A percentile compares a stretch with the other conserved stretches of the same genome.
Conservation (phyloP, 2,329 filamentous ascomycete genomes). For the Zymoseptoria pseudotritici region DNA sequence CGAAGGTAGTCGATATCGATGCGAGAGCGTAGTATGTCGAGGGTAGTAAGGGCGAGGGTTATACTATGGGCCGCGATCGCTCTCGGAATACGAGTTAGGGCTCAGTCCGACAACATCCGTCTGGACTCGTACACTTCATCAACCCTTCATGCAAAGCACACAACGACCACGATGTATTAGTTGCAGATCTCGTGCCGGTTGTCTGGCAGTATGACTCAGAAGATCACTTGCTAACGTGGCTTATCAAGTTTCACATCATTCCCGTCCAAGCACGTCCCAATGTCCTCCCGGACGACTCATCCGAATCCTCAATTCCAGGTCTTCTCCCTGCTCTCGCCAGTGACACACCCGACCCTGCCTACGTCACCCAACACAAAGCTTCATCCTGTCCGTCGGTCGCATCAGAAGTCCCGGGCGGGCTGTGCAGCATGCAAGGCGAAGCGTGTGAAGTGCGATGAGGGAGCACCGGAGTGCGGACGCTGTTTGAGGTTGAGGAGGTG, state of each 20-base stretch:
- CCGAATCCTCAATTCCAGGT: neutral
- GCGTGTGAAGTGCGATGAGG: conserved; percentile 14
- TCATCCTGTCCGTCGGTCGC: conserved; percentile 3
- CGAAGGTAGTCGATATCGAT: too few species aligned
- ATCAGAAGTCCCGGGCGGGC: conserved; percentile 13
- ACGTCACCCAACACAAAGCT: neutral
- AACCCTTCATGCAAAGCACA: neutral
- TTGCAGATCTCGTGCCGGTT: neutral
- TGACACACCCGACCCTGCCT: neutral
- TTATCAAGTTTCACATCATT: neutral
- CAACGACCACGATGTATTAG: neutral
- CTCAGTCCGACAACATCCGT: neutral
- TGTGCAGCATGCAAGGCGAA: conserved; percentile 14
- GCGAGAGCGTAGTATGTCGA: too few species aligned
- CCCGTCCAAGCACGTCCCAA: neutral
- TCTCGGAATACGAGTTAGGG: neutral
- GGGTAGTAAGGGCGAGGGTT: too few species aligned
- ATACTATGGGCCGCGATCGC: too few species aligned
- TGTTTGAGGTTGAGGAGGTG: conserved; percentile 1
- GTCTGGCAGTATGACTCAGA: neutral
- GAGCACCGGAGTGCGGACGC: conserved; percentile 2
- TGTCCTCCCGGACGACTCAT: neutral
- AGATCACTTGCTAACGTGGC: neutral
- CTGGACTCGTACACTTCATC: too few species aligned
- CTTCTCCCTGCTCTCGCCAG: neutral